A percentile compares a stretch with the other conserved stretches of the same genome.
phyloP scores from a whole-genome alignment of 345 rosid genomes.

The Psidium friedrichsthalianum region DNA sequence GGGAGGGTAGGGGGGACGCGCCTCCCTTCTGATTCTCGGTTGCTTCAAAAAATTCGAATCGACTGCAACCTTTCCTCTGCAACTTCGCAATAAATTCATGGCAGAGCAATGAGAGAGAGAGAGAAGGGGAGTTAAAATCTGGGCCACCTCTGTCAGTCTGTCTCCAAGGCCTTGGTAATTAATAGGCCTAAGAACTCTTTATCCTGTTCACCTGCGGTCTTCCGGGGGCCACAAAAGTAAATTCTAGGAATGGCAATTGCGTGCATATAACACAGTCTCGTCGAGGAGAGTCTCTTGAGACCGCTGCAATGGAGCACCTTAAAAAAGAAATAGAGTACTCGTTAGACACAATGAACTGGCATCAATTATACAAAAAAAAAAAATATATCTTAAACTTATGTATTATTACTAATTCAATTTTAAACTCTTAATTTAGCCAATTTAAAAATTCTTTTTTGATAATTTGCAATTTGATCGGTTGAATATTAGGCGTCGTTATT shows the following conservation, averaged over 20 bases:
- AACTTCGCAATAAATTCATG: background rate
- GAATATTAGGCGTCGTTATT: rapidly evolving
- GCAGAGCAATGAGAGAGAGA: background rate
- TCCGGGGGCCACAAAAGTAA: background rate
- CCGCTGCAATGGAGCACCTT: background rate
- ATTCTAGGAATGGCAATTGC: background rate
- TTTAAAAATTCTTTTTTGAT: background rate
- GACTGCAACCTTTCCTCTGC: background rate
- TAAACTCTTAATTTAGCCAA: background rate
- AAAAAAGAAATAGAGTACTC: background rate
- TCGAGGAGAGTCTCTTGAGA: background rate
- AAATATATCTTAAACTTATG: background rate
- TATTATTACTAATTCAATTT: rapidly evolving
- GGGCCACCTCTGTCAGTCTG: background rate
- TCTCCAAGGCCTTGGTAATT: background rate
- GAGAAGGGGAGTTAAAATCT: background rate
- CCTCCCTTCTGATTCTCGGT: background rate
- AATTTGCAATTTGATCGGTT: too few relatives aligned
- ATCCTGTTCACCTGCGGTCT: background rate
- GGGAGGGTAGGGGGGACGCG: background rate
- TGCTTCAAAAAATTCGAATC: background rate
- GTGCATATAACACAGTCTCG: background rate
- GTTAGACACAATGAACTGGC: background rate
- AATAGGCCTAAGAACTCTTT: background rate
- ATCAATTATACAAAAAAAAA: background rate